A percentile compares a stretch with the other conserved stretches of the same genome.
These are phyloP conservation scores for Starmera pachycereana DNA, from an alignment of 805 yeast genomes.

Conservation along the genomic window DNA sequence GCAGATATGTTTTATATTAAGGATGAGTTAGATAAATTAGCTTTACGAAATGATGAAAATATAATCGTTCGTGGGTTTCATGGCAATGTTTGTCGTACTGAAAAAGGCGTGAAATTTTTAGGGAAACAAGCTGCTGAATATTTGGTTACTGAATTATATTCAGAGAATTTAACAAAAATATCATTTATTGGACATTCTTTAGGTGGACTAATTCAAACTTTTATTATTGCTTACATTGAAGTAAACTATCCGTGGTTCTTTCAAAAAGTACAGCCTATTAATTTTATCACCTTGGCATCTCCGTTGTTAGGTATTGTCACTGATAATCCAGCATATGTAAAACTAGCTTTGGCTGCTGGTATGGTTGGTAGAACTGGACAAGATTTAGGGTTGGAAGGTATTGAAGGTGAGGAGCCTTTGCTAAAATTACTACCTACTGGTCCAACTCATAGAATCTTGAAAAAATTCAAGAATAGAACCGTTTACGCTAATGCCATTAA, in stretches of 20 bases:
- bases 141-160: constrained; percentile 38
- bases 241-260: constrained; percentile 65
- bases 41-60: constrained; percentile 34
- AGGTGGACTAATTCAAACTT: constrained; percentile 72
- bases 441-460: constrained; percentile 50
- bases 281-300: constrained; percentile 64
- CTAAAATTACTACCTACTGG: constrained; percentile 56
- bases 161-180: constrained; percentile 36
- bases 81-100: constrained; percentile 70
- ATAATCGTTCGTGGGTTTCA: constrained; percentile 59
- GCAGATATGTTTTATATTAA: constrained; percentile 69
- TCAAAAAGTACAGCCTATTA: constrained; percentile 45
- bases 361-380: constrained; percentile 75
- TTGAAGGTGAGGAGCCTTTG: constrained; percentile 40
- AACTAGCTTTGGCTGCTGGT: constrained; percentile 60
- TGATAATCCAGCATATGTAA: constrained; percentile 69
- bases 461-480: constrained; percentile 52
- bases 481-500: constrained; percentile 66
- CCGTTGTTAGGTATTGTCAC: constrained; percentile 70
- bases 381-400: constrained; percentile 51
- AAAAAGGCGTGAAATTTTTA: constrained; percentile 62
- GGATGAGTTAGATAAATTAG: constrained; percentile 47
- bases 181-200: constrained; percentile 74
- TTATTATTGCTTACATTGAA: constrained; percentile 63
- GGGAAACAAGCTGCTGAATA: constrained; percentile 66